phyloP scores from a whole-genome alignment of 371 early-diverging fungal species.

The Capillidium heterosporum region DNA sequence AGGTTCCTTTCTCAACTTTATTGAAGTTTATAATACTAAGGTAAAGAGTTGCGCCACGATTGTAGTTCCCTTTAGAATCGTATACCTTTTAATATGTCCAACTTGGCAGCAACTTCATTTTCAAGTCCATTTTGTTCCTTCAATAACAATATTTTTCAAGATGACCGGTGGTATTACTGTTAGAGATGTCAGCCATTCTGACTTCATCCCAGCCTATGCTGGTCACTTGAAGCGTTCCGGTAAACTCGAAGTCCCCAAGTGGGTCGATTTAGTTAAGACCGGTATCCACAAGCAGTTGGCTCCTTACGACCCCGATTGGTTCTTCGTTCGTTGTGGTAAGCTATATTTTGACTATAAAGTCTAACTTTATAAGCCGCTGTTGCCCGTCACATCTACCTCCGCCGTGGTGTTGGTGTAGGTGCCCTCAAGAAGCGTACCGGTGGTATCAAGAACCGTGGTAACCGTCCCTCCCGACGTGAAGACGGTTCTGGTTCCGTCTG shows the following conservation, averaged over 20 bases:
- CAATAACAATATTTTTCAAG: not conserved
- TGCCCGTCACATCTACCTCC: slow-evolving; percentile 96
- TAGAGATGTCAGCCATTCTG: slow-evolving; percentile 91
- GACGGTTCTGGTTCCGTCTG: slow-evolving; percentile 77
- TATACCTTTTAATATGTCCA: too few relatives aligned
- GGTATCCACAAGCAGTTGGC: slow-evolving; percentile 89
- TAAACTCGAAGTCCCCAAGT: slow-evolving; percentile 94
- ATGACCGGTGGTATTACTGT: slow-evolving; percentile 58
- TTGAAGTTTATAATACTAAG: too few relatives aligned
- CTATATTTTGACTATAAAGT: not conserved
- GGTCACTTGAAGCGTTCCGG: slow-evolving; percentile 95
- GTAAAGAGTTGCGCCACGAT: too few relatives aligned
- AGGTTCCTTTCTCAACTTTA: too few relatives aligned
- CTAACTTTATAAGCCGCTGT: slow-evolving; percentile 50
- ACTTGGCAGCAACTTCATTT: too few relatives aligned
- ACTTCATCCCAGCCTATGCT: slow-evolving; percentile 92
- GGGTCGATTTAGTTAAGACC: slow-evolving; percentile 97
- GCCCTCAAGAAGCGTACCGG: slow-evolving; percentile 85
- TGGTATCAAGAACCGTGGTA: slow-evolving; percentile 82
- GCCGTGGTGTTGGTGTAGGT: slow-evolving; percentile 86
- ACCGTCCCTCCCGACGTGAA: slow-evolving; percentile 81
- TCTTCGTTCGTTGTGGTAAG: slow-evolving; percentile 88
- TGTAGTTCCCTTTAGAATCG: too few relatives aligned
- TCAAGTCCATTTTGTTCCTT: too few relatives aligned
- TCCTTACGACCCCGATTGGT: slow-evolving; percentile 97